phyloP scores from a whole-genome alignment of 2,329 filamentous ascomycete species.

The Xylariaceae sp. region DNA sequence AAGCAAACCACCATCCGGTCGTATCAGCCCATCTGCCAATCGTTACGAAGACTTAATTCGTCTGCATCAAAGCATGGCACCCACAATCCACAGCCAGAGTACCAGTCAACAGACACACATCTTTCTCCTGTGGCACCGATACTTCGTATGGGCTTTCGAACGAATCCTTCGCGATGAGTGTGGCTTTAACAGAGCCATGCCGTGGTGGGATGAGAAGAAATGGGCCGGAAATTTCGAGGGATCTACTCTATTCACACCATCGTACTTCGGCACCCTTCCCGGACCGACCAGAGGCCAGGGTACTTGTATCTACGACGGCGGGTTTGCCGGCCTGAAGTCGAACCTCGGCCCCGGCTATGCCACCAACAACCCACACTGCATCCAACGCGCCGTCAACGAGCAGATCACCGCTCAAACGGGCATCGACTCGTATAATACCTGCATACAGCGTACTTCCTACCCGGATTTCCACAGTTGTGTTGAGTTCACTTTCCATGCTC shows the following conservation, averaged over 20 bases:
- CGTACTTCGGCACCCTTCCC: conserved; percentile 30
- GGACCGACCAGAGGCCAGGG: conserved; percentile 23
- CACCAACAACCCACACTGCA: conserved; percentile 28
- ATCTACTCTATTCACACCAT: conserved; percentile 26
- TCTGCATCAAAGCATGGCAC: conserved; percentile 30
- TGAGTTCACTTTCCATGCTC: conserved; percentile 31
- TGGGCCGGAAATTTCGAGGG: conserved; percentile 30
- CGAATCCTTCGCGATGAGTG: conserved; percentile 32
- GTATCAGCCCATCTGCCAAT: conserved; percentile 24
- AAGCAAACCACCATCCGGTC: conserved; percentile 25
- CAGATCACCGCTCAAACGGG: conserved; percentile 25
- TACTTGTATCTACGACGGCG: conserved; percentile 27
- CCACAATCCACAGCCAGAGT: conserved; percentile 31
- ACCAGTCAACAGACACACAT: conserved; percentile 28
- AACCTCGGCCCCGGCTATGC: conserved; percentile 25
- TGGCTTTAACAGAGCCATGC: conserved; percentile 29
- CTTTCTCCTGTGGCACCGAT: conserved; percentile 34
- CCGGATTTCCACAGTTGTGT: conserved; percentile 30
- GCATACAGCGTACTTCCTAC: conserved; percentile 24
- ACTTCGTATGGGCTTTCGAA: conserved; percentile 30
- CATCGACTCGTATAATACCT: conserved; percentile 22
- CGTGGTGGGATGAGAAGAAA: conserved; percentile 35
- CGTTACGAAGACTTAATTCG: conserved; percentile 33
- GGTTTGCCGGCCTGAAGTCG: conserved; percentile 25
- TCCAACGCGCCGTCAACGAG: conserved; percentile 32